Conservation (phyloP, 371 early-diverging fungal genomes). For the Umbelopsis sp. region DNA sequence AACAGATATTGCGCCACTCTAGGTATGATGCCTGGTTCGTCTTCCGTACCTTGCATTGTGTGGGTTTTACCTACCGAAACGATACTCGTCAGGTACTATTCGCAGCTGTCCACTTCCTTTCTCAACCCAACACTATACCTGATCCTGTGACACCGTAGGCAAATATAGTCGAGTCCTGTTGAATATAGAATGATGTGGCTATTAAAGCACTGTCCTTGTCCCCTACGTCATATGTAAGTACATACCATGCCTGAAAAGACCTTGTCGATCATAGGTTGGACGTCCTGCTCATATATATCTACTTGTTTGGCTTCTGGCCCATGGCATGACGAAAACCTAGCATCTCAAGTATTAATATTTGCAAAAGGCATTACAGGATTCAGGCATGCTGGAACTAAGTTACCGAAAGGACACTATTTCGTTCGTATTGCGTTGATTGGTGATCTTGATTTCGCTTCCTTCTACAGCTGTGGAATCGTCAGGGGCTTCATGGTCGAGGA, state of each 20-base stretch:
- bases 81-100: background rate
- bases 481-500: slow-evolving; percentile 42
- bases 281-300: slow-evolving; percentile 52
- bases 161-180: slow-evolving; percentile 63
- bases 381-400: background rate
- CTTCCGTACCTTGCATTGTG: slow-evolving; percentile 62
- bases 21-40: slow-evolving; percentile 64
- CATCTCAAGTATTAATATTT: background rate
- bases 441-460: slow-evolving; percentile 36
- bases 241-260: slow-evolving; percentile 54
- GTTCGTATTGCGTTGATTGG: slow-evolving; percentile 35
- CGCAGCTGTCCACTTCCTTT: background rate
- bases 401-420: slow-evolving; percentile 14
- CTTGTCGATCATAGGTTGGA: slow-evolving; percentile 53
- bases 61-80: slow-evolving; percentile 64
- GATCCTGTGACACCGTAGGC: slow-evolving; percentile 77
- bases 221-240: background rate
- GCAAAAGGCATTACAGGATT: background rate
- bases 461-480: slow-evolving; percentile 41
- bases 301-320: slow-evolving; percentile 42
- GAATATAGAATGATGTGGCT: background rate
- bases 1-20: slow-evolving; percentile 43
- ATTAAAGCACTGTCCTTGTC: background rate
- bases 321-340: slow-evolving; percentile 58
- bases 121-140: slow-evolving; percentile 17